These are phyloP conservation scores for Ogataea haglerorum DNA, from an alignment of 805 yeast genomes.

Conservation along the genomic window DNA sequence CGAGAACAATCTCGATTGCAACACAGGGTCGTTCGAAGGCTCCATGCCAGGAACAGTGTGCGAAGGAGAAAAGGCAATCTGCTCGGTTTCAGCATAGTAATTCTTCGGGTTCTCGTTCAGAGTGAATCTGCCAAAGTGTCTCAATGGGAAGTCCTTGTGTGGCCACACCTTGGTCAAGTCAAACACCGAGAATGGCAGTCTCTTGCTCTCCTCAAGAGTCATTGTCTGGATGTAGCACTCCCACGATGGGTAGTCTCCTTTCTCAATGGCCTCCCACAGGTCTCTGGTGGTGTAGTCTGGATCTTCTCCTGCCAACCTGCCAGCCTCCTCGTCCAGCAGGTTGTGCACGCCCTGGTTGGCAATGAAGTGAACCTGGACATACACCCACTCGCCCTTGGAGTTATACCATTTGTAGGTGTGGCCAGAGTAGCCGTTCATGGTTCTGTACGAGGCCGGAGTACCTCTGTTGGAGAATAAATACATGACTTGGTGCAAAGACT, in stretches of 20 bases:
- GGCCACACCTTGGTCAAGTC: constrained; percentile 95
- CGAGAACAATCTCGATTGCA: constrained; percentile 77
- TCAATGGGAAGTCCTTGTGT: constrained; percentile 77
- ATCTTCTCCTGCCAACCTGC: constrained; percentile 63
- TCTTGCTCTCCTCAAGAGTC: constrained; percentile 77
- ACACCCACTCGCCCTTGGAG: constrained; percentile 69
- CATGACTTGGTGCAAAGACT: constrained; percentile 72
- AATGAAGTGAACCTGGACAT: constrained; percentile 74
- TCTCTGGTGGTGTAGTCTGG: constrained; percentile 84
- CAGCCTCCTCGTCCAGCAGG: constrained; percentile 64
- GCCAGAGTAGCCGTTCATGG: constrained; percentile 83
- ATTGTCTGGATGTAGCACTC: constrained; percentile 80
- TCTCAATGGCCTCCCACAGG: constrained; percentile 71
- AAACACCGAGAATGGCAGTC: constrained; percentile 75
- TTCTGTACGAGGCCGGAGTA: constrained; percentile 70
- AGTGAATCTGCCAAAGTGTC: constrained; percentile 77
- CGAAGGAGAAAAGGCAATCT: constrained; percentile 81
- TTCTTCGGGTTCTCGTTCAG: constrained; percentile 82
- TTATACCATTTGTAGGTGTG: constrained; percentile 82
- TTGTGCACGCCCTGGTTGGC: constrained; percentile 53
- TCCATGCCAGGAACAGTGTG: constrained; percentile 83
- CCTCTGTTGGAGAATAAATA: constrained; percentile 77
- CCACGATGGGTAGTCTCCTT: constrained; percentile 81
- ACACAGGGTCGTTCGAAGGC: constrained; percentile 79
- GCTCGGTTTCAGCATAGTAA: constrained; percentile 85